These are phyloP conservation scores for Fusarium sp. DNA, from an alignment of 2,329 filamentous ascomycete species.

Conservation along the genomic window DNA sequence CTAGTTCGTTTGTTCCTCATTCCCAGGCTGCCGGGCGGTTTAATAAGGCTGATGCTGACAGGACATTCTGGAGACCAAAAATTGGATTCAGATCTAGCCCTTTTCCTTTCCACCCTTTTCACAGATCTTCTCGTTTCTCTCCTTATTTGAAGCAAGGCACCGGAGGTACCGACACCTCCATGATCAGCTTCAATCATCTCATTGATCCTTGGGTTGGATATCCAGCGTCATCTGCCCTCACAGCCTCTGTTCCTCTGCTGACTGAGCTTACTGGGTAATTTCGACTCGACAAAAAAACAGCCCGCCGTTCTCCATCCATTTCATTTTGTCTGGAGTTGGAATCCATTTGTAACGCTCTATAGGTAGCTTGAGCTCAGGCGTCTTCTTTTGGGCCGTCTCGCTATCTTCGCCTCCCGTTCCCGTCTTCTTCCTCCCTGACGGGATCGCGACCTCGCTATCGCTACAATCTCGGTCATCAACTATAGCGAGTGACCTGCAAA, in stretches of 20 bases:
- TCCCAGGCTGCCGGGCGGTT: constrained; percentile 5
- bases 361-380: neutral
- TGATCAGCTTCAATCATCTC: neutral
- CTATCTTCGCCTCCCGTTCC: constrained; percentile 1
- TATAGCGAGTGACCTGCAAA: neutral
- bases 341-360: neutral
- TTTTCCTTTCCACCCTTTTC: constrained; percentile 9
- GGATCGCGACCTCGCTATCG: constrained; percentile 2
- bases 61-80: constrained; percentile 12
- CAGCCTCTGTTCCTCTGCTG: constrained; percentile 15
- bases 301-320: neutral
- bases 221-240: constrained; percentile 16
- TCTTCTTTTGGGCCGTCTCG: neutral
- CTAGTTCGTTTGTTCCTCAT: neutral
- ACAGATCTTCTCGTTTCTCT: constrained; percentile 14
- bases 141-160: constrained; percentile 14
- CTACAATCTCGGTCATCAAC: neutral
- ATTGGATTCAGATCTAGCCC: constrained; percentile 9
- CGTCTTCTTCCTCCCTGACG: neutral
- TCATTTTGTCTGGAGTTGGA: neutral
- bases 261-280: constrained; percentile 17
- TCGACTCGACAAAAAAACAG: neutral
- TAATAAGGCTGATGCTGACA: constrained; percentile 39
- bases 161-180: constrained; percentile 25
- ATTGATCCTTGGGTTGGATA: constrained; percentile 13